Evolutionary conservation across 306 rosid species (phyloP).

Genomic region (Lagenaria siceraria): DNA sequence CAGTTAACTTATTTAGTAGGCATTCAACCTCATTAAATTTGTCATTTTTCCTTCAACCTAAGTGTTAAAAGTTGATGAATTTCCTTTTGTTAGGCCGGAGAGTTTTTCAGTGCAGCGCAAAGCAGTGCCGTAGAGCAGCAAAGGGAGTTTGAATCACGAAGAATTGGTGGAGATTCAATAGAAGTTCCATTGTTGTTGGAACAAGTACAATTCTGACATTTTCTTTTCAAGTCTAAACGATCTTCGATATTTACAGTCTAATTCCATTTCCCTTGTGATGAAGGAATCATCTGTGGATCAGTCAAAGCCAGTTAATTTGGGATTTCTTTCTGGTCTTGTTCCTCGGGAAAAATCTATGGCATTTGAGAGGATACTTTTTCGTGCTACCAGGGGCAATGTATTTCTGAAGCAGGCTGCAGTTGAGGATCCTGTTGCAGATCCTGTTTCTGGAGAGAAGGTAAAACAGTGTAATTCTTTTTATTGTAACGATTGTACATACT

Average conservation of each 20-base stretch:
- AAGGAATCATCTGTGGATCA: slow-evolving; percentile 62
- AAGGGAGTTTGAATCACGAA: slow-evolving; percentile 36
- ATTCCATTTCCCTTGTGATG: slow-evolving; percentile 19
- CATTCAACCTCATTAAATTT: background rate
- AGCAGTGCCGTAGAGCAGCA: slow-evolving; percentile 42
- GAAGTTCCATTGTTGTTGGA: slow-evolving; percentile 61
- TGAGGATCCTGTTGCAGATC: slow-evolving; percentile 40
- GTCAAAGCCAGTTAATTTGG: slow-evolving; percentile 43
- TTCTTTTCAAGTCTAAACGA: background rate
- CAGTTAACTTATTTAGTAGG: background rate
- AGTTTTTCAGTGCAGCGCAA: slow-evolving; percentile 47
- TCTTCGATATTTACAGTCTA: slow-evolving; percentile 18
- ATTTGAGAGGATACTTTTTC: slow-evolving; percentile 53
- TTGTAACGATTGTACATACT: background rate
- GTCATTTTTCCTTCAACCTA: background rate
- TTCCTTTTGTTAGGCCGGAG: slow-evolving; percentile 47
- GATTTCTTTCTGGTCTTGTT: slow-evolving; percentile 41
- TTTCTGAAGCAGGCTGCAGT: slow-evolving; percentile 34
- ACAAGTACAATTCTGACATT: background rate
- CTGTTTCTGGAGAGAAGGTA: slow-evolving; percentile 49
- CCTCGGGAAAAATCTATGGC: slow-evolving; percentile 45
- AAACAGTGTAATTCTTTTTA: background rate
- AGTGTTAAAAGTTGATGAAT: background rate
- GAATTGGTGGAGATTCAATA: slow-evolving; percentile 40
- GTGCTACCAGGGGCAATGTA: slow-evolving; percentile 54